A percentile compares a stretch with the other conserved stretches of the same genome.
Conservation (phyloP, 2,329 filamentous ascomycete species). For the Parastagonospora nodorum region DNA sequence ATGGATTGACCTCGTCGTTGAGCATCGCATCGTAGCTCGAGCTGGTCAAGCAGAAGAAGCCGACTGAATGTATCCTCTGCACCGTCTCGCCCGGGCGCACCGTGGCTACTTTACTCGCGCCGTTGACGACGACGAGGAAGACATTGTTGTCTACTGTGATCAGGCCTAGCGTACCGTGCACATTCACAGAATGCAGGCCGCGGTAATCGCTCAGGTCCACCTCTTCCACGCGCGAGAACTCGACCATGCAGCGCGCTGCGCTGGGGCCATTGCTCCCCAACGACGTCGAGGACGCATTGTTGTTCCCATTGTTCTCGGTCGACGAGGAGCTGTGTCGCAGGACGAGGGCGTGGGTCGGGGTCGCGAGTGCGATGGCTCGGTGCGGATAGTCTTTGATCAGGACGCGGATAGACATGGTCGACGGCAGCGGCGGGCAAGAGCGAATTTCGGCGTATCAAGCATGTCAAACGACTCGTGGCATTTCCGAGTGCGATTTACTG, state of each 20-base stretch:
- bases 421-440: slow-evolving; percentile 15
- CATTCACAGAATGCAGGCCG: slow-evolving; percentile 71
- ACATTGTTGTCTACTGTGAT: slow-evolving; percentile 84
- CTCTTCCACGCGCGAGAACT: slow-evolving; percentile 71
- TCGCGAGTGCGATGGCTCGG: slow-evolving; percentile 85
- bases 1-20: slow-evolving; percentile 62
- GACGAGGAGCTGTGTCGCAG: slow-evolving; percentile 76
- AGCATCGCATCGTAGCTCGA: slow-evolving; percentile 81
- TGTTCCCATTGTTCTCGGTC: slow-evolving; percentile 57
- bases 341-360: slow-evolving; percentile 77
- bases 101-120: slow-evolving; percentile 76
- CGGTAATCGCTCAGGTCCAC: slow-evolving; percentile 77
- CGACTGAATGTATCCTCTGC: slow-evolving; percentile 82
- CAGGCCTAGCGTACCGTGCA: slow-evolving; percentile 85
- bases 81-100: slow-evolving; percentile 87
- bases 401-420: slow-evolving; percentile 65
- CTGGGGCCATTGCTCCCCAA: slow-evolving; percentile 43
- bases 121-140: slow-evolving; percentile 88
- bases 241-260: slow-evolving; percentile 77
- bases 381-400: slow-evolving; percentile 85
- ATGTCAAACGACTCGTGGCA: slow-evolving; percentile 23
- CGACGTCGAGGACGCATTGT: slow-evolving; percentile 65
- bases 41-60: slow-evolving; percentile 90
- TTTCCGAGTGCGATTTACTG: neutral
- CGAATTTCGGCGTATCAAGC: slow-evolving; percentile 14